A percentile compares a stretch with the other conserved stretches of the same genome.
Evolutionary conservation across 192 early-diverging fungal species (phyloP).

Genomic region (Lunasporangiospora selenospora): DNA sequence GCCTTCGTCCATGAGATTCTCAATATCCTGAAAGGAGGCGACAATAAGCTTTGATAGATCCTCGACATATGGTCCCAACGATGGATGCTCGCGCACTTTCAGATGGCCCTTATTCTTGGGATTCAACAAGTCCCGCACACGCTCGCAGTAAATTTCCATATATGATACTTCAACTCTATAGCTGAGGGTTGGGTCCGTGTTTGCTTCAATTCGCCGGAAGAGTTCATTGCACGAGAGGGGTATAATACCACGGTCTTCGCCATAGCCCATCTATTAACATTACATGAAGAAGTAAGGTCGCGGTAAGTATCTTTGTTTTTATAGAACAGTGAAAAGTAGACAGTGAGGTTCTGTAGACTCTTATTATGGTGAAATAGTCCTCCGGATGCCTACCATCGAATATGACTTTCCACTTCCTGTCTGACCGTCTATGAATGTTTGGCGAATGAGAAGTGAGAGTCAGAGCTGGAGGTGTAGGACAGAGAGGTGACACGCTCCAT

Average conservation of each 20-base stretch:
- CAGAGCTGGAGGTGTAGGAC: too few species aligned
- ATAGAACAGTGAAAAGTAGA: constrained; percentile 2
- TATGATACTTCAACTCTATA: constrained; percentile 85
- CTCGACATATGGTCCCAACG: constrained; percentile 88
- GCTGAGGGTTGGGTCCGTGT: constrained; percentile 51
- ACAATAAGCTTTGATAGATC: constrained; percentile 89
- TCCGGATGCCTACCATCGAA: constrained; percentile 56
- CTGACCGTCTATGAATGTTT: constrained; percentile 64
- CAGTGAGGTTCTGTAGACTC: too few species aligned
- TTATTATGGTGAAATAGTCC: too few species aligned
- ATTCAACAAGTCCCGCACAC: constrained; percentile 82
- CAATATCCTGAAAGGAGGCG: constrained; percentile 70
- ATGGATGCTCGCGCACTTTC: constrained; percentile 84
- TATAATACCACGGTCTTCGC: constrained; percentile 84
- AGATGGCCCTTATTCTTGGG: constrained; percentile 74
- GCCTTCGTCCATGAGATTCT: constrained; percentile 79
- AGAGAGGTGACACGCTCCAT: too few species aligned
- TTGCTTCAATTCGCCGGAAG: constrained; percentile 68
- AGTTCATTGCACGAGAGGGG: constrained; percentile 83
- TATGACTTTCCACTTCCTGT: constrained; percentile 80
- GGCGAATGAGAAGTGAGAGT: not conserved
- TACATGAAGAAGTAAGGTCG: not conserved
- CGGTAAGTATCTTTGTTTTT: not conserved
- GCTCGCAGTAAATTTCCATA: constrained; percentile 92
- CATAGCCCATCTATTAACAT: constrained; percentile 73